A percentile compares a stretch with the other conserved stretches of the same genome.
Evolutionary conservation across 2,329 filamentous ascomycete species (phyloP).

Genomic region (Stromatinia cepivora): DNA sequence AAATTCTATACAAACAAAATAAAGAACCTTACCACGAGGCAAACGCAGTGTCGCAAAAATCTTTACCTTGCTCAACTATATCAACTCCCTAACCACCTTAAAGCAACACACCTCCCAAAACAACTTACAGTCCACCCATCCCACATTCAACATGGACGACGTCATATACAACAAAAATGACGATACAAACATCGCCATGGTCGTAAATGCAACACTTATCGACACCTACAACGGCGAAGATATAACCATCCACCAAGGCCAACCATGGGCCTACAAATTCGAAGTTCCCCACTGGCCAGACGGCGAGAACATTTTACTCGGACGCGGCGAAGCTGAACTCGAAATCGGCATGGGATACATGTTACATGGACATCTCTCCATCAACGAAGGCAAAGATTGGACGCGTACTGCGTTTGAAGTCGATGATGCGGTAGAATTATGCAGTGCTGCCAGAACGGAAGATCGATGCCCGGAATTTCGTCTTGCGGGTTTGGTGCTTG

Average conservation of each 20-base stretch:
- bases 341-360: slow-evolving; percentile 10
- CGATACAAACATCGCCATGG: slow-evolving; percentile 16
- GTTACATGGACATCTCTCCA: slow-evolving; percentile 9
- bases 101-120: not conserved
- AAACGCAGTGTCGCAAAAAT: not conserved
- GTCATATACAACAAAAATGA: slow-evolving; percentile 13
- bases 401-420: slow-evolving; percentile 20
- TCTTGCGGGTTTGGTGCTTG: slow-evolving; percentile 5
- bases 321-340: slow-evolving; percentile 12
- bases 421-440: slow-evolving; percentile 10
- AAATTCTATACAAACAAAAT: not conserved
- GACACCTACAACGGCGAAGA: slow-evolving; percentile 15
- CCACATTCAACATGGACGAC: not conserved
- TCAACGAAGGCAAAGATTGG: slow-evolving; percentile 19
- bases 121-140: not conserved
- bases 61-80: not conserved
- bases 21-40: not conserved
- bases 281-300: slow-evolving; percentile 9
- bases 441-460: not conserved
- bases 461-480: slow-evolving; percentile 13
- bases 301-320: not conserved
- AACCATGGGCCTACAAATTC: slow-evolving; percentile 16
- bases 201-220: slow-evolving; percentile 15
- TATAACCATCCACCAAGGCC: slow-evolving; percentile 5
- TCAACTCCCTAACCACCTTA: too few relatives aligned